A percentile compares a stretch with the other conserved stretches of the same genome.
Conservation (phyloP, 192 early-diverging fungal species). For the Rhizophagus prolifer region DNA sequence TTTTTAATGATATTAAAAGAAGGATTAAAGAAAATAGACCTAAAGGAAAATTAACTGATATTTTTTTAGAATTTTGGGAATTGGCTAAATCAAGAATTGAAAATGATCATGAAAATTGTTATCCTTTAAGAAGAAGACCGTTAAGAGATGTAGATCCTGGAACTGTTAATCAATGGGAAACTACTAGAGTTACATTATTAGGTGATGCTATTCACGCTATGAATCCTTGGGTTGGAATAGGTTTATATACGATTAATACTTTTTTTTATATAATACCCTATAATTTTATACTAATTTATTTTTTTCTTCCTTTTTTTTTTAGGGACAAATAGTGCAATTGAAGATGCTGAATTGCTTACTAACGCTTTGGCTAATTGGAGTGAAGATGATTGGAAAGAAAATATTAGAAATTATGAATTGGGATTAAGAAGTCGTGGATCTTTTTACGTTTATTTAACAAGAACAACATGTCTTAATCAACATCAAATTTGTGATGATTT, state of each 20-base stretch:
- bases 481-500: too few species aligned
- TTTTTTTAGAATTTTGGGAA: background rate
- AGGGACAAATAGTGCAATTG: background rate
- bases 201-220: constrained; percentile 13
- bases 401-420: background rate
- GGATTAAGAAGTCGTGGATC: background rate
- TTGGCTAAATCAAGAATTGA: background rate
- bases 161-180: background rate
- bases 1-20: background rate
- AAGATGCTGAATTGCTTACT: background rate
- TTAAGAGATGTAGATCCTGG: background rate
- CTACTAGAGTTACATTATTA: background rate
- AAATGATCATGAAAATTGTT: background rate
- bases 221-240: background rate
- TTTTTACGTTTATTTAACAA: too few species aligned
- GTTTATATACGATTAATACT: background rate
- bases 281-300: too few species aligned
- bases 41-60: background rate
- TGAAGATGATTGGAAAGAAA: background rate
- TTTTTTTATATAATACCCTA: background rate
- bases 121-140: background rate
- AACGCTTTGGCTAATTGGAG: background rate
- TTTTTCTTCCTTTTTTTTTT: background rate
- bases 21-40: background rate
- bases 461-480: too few species aligned